Conservation (phyloP, 805 yeast species). For the Ogataea zsoltii region DNA sequence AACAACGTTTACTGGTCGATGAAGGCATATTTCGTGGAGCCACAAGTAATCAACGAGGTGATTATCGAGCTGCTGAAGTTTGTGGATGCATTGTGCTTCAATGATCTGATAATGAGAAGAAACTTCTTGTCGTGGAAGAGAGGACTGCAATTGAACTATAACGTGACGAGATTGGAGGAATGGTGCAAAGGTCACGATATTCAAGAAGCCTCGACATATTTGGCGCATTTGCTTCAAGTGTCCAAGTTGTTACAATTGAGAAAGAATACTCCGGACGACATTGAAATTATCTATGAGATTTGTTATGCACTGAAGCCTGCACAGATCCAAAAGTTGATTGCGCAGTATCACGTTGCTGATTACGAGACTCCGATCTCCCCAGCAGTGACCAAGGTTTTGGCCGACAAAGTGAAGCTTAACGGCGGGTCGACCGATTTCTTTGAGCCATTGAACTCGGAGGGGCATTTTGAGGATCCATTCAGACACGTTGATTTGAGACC, state of each 20-base stretch:
- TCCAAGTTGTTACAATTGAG: conserved; percentile 90
- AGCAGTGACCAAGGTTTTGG: conserved; percentile 76
- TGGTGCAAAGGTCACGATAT: conserved; percentile 97
- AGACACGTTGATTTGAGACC: conserved; percentile 73
- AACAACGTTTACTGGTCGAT: conserved; percentile 90
- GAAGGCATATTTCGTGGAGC: conserved; percentile 86
- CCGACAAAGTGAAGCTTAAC: conserved; percentile 68
- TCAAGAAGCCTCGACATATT: conserved; percentile 79
- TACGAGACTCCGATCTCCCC: conserved; percentile 91
- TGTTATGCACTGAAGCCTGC: conserved; percentile 92
- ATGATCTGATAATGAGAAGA: conserved; percentile 92
- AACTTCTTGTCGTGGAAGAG: conserved; percentile 96
- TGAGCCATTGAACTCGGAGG: conserved; percentile 66
- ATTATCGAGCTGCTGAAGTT: conserved; percentile 78
- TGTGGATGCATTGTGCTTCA: conserved; percentile 92
- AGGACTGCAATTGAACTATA: conserved; percentile 93
- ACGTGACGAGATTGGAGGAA: conserved; percentile 94
- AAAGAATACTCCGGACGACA: conserved; percentile 85
- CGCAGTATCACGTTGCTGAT: conserved; percentile 89
- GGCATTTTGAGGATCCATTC: conserved; percentile 82
- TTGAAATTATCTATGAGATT: conserved; percentile 88
- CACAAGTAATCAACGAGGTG: conserved; percentile 79
- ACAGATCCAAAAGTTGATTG: conserved; percentile 90
- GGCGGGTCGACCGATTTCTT: conserved; percentile 65
- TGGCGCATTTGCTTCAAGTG: conserved; percentile 87